Conservation (phyloP, 2,329 filamentous ascomycete species). For the Plenodomus lindquistii region DNA sequence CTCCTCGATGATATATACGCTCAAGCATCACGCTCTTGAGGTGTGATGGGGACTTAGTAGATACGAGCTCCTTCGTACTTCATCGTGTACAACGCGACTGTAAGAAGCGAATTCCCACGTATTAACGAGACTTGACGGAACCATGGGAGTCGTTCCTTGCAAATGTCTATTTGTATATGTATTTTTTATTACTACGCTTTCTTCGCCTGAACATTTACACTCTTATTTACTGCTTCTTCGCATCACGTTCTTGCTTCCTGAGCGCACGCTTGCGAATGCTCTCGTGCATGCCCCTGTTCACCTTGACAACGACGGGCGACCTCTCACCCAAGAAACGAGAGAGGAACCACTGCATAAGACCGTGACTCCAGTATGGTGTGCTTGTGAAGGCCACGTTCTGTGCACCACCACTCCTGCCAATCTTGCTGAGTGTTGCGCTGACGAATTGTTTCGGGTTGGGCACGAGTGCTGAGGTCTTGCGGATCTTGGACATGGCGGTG, state of each 20-base stretch:
- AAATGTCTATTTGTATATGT: no score
- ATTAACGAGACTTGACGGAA: no score
- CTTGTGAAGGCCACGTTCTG: conserved; percentile 81
- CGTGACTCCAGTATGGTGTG: conserved; percentile 93
- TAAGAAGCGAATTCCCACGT: no score
- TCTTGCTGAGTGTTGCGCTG: conserved; percentile 73
- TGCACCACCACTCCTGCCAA: conserved; percentile 76
- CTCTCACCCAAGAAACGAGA: conserved; percentile 63
- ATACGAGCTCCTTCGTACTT: no score
- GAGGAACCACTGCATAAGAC: conserved; percentile 82
- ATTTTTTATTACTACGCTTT: no score
- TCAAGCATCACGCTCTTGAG: no score
- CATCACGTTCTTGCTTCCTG: conserved; percentile 80
- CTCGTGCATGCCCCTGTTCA: conserved; percentile 75
- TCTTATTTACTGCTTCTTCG: conserved; percentile 62
- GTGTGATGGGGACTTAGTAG: no score
- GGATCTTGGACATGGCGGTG: conserved; percentile 95
- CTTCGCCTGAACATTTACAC: no score
- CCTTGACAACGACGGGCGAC: conserved; percentile 59
- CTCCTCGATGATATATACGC: no score
- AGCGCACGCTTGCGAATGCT: conserved; percentile 81
- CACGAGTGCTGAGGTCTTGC: conserved; percentile 74
- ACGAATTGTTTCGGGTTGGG: conserved; percentile 86
- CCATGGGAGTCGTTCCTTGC: no score
- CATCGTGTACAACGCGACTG: no score